Evolutionary conservation across 441 rosid species (phyloP).

Genomic region (Populus tomentosa): DNA sequence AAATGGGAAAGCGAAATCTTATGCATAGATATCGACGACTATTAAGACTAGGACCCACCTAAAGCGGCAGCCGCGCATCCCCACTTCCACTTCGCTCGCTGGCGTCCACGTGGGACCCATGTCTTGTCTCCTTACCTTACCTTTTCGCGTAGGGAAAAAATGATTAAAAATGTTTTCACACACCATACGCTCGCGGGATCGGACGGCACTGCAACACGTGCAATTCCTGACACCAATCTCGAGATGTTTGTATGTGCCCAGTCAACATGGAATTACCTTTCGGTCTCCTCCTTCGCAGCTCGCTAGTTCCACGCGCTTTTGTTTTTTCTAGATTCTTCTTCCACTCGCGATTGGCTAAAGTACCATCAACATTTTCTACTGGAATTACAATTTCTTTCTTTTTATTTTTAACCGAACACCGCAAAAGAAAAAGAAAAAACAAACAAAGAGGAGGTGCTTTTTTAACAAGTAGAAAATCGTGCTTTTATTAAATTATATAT

Average conservation of each 20-base stretch:
- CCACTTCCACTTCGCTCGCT: slow-evolving; percentile 26
- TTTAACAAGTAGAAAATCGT: too few relatives aligned
- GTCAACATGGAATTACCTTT: slow-evolving; percentile 14
- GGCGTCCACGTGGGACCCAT: slow-evolving; percentile 32
- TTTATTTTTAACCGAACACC: too few relatives aligned
- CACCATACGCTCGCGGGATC: slow-evolving; percentile 1
- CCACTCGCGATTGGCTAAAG: background rate
- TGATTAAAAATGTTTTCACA: background rate
- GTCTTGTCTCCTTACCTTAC: slow-evolving; percentile 12
- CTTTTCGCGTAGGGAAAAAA: background rate
- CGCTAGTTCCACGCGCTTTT: background rate
- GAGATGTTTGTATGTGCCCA: background rate
- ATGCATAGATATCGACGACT: slow-evolving; percentile 25
- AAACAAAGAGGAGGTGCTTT: too few relatives aligned
- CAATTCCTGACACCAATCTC: slow-evolving; percentile 20
- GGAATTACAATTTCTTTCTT: too few relatives aligned
- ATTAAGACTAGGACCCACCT: slow-evolving; percentile 28
- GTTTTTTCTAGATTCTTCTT: background rate
- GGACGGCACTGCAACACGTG: slow-evolving; percentile 28
- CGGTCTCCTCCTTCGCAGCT: background rate
- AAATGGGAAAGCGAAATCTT: slow-evolving; percentile 13
- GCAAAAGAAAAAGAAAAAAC: too few relatives aligned
- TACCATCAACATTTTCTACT: too few relatives aligned
- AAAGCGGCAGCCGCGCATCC: slow-evolving; percentile 49
- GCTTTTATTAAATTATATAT: too few relatives aligned